A percentile compares a stretch with the other conserved stretches of the same genome.
These are phyloP conservation scores for Daldinia caldariorum DNA, from an alignment of 495 filamentous ascomycete species.

Conservation along the genomic window DNA sequence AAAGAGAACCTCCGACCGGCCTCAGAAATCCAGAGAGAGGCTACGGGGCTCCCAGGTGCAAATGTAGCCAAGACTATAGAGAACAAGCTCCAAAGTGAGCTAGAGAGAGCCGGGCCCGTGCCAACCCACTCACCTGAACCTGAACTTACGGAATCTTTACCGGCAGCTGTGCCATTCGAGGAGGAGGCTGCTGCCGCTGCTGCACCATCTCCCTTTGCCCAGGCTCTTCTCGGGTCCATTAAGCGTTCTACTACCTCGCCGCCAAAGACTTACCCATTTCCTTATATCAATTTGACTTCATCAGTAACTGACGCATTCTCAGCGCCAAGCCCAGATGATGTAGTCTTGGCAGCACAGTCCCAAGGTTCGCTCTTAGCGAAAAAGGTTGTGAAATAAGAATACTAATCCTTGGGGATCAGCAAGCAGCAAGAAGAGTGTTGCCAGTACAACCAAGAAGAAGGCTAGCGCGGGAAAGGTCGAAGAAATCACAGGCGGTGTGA, in stretches of 20 bases:
- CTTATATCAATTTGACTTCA: constrained; percentile 57
- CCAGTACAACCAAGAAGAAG: constrained; percentile 51
- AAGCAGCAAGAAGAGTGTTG: constrained; percentile 55
- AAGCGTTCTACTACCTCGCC: constrained; percentile 45
- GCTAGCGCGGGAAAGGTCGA: constrained; percentile 41
- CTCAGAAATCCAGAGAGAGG: neutral
- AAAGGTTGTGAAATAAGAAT: constrained; percentile 49
- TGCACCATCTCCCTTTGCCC: constrained; percentile 74
- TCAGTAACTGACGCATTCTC: constrained; percentile 70
- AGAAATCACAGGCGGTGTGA: constrained; percentile 60
- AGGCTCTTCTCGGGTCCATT: constrained; percentile 67
- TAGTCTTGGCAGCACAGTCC: constrained; percentile 85
- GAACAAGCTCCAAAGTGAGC: constrained; percentile 10
- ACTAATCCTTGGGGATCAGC: constrained; percentile 56
- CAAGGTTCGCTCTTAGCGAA: constrained; percentile 77
- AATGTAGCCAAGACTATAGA: neutral
- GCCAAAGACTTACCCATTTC: constrained; percentile 60
- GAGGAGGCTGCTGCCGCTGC: constrained; percentile 15
- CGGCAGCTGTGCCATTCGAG: constrained; percentile 15
- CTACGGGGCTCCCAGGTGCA: neutral
- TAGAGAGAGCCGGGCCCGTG: neutral
- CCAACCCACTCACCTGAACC: constrained; percentile 2
- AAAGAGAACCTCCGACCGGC: constrained; percentile 34
- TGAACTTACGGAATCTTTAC: neutral
- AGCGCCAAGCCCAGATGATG: constrained; percentile 93